Base-by-base conservation (phyloP, 2,329 filamentous ascomycete genomes). In the Exophiala oligosperma region DNA sequence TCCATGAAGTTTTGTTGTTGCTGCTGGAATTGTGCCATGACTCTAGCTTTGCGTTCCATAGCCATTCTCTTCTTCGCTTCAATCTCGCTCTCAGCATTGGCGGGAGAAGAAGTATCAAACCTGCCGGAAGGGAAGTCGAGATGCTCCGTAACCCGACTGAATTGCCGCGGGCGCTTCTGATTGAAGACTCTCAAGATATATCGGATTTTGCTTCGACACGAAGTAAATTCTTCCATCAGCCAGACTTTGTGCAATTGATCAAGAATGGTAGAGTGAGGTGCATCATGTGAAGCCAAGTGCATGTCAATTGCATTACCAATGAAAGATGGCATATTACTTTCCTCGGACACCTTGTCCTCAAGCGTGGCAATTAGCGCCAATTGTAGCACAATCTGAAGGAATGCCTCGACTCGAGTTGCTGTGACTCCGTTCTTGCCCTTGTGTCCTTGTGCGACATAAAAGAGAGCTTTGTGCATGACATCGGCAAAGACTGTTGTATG, bases 1-100 rank as follows among this genome's bases (percentile, higher is more conserved):
- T 91, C 89, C 76, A 99, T 78, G 75, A 99, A 99, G 68, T 86
- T 94, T 74, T 95, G 93, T 71, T 97, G 95, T 70, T 99, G 93
- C 70, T 96, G 89, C 72, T 97, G 94, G 75, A 99, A 97, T 70
- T 97, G 92, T 1, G 92, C 94, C 92, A 99, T 97, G 32, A 99
- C 91, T 69, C 86, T 89, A 1, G 92, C 92, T 73, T 97, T 92
- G 23, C 94, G 86, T 67, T 92, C 93, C 41, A 92, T 76, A 0
- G 94, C 94, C 52, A 93, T 90, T 73, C 90, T 89, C 80, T 97
- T 99, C 78, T 93, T 96, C 60, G 85, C 79, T 72, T 93, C 90
- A 14, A 85, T 83, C 69, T 82, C 79, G 56, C 78, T 76, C 35
- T 79, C 77, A 61, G 84, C 80, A 54, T 80, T 82, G 12, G 89